Evolutionary conservation across 495 filamentous ascomycete species (phyloP), one percentile per base, ranked within the genome.

Genomic region (Podospora pseudoanserina): DNA sequence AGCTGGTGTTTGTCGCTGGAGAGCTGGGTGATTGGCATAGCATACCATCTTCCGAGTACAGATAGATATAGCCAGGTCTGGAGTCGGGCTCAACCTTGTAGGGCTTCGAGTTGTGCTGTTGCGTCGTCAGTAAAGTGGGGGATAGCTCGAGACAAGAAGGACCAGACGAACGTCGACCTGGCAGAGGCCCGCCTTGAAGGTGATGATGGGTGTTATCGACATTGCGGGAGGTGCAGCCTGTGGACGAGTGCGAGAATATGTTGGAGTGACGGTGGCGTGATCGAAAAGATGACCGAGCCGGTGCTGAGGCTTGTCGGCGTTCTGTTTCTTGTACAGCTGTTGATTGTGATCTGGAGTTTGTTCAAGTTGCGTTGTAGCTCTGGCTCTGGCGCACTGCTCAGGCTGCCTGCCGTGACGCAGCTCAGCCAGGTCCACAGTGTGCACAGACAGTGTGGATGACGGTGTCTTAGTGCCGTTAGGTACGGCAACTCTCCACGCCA

Each of bases 171-270:
- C 94, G 80, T 92, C 86, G 62, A 96, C 76, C 23, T 93, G 88
- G 81, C 96, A 99, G 78, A 86, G 87, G 77, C 96, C 96, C 71
- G 94, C 96, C 85, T 97, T 98, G 85, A 99, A 97, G 4, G 93
- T 96, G 75, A 99, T 93, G 73, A 97, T 86, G 32, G 93, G 94
- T 69, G 81, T 78, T 81, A 89, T 88, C 65, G 92, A 91, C 93
- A 96, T 96, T 58, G 39, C 82, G 70, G 67, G 30, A 4, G 56
- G 59, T 34, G 65, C 15, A 49, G 39, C 39, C 13, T 49, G 39
- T 9, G 9, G 39, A 49, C 13, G 39, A 13, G 39, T 16, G 39
- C 39, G 39, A 49, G 39, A 49, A 49, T 11, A 16, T 13, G 15
- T 49, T 49, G 9, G 39, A 3, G 0, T 49, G 7, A 49, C 39